A percentile compares a stretch with the other conserved stretches of the same genome.
phyloP scores from a whole-genome alignment of 2,329 filamentous ascomycete species.

The Ustulina deusta region DNA sequence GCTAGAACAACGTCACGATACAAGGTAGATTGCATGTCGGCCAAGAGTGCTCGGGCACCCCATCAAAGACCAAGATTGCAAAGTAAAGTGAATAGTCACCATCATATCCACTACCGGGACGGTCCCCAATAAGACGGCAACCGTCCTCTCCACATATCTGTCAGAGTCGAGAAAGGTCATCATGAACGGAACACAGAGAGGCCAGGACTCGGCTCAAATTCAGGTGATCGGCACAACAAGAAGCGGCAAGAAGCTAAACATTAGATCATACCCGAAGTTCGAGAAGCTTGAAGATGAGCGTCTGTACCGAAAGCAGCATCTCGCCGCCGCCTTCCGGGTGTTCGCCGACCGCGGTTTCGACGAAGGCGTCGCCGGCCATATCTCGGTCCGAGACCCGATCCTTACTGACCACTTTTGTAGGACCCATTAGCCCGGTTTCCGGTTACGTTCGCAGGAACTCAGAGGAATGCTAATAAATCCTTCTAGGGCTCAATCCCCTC shows the following conservation, averaged over 20 bases:
- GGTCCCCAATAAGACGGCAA: neutral
- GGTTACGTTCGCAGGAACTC: neutral
- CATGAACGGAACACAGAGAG: constrained; percentile 37
- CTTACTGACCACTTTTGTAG: constrained; percentile 70
- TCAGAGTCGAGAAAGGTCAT: constrained; percentile 15
- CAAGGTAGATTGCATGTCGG: neutral
- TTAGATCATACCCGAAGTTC: constrained; percentile 56
- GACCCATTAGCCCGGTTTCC: neutral
- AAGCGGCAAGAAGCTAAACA: constrained; percentile 47
- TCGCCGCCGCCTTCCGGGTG: constrained; percentile 70
- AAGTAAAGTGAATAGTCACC: constrained; percentile 5
- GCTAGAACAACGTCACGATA: neutral
- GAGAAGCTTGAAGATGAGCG: constrained; percentile 65
- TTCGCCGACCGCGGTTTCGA: constrained; percentile 72
- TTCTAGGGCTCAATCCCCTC: constrained; percentile 52
- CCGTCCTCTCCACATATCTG: constrained; percentile 27
- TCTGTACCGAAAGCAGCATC: constrained; percentile 68
- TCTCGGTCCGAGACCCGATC: constrained; percentile 71
- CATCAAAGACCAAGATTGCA: neutral
- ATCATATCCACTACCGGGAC: constrained; percentile 35
- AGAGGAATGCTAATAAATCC: neutral
- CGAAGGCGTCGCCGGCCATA: constrained; percentile 73
- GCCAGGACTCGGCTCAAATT: constrained; percentile 42
- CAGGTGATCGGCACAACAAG: constrained; percentile 48
- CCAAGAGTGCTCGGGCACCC: neutral